phyloP scores from a whole-genome alignment of 495 filamentous ascomycete genomes.

The Podospora anserina region DNA sequence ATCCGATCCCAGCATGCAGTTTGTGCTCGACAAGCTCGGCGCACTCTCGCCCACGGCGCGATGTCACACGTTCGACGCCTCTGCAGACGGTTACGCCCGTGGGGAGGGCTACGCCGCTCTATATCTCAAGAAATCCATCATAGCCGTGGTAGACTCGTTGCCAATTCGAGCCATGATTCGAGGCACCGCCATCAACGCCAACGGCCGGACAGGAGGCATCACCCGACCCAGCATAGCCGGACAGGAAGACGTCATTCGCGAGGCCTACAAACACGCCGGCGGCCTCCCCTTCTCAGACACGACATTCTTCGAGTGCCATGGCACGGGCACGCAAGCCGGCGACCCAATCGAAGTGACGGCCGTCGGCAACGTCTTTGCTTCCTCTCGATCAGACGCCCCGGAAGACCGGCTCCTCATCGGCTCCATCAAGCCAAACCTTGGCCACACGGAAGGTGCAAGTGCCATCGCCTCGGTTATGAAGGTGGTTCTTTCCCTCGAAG shows the following conservation, averaged over 20 bases:
- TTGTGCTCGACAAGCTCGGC: neutral
- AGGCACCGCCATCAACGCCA: conserved; percentile 50
- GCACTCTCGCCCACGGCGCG: conserved; percentile 39
- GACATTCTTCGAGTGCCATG: conserved; percentile 38
- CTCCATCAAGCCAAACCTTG: conserved; percentile 43
- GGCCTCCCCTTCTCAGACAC: conserved; percentile 44
- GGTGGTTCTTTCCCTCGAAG: conserved; percentile 33
- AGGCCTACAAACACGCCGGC: conserved; percentile 43
- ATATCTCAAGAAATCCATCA: conserved; percentile 51
- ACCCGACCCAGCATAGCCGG: conserved; percentile 49
- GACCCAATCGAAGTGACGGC: conserved; percentile 39
- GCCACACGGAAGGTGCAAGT: conserved; percentile 38
- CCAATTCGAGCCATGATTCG: conserved; percentile 60
- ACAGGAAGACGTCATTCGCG: conserved; percentile 50
- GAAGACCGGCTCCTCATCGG: conserved; percentile 12
- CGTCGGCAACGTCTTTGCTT: conserved; percentile 21
- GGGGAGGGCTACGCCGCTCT: conserved; percentile 57
- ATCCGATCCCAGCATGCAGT: neutral
- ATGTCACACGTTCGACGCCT: conserved; percentile 58
- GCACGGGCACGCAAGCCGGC: conserved; percentile 35
- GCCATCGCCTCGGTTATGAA: conserved; percentile 44
- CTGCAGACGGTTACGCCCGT: conserved; percentile 60
- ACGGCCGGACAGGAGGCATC: conserved; percentile 50
- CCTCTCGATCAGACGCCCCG: neutral
- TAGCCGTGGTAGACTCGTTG: conserved; percentile 48